Evolutionary conservation across 2,329 filamentous ascomycete genomes (phyloP), one percentile per base, ranked within the genome.

Genomic region (Gnomoniopsis sp.): DNA sequence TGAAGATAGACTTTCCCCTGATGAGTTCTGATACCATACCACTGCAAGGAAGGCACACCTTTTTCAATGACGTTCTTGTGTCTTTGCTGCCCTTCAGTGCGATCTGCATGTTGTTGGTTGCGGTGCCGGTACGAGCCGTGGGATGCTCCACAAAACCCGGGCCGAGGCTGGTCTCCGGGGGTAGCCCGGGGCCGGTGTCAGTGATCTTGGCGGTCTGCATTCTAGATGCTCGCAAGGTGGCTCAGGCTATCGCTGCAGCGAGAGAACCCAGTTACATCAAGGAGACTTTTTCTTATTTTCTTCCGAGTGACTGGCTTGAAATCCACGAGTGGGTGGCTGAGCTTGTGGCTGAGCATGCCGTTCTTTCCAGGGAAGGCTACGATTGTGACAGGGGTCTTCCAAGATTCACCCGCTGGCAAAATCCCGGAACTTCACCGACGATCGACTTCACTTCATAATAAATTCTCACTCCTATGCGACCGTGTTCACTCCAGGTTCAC

Each of bases 331-430:
- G 44, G 7, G 59, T 55, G 55, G 59, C 59, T 61, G 48, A 55
- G 59, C 52, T 33, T 48, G 55, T 47, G 52, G 57, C 52, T 55
- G 30, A 49, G 52, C 47, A 17, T 34, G 23, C n/a, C 22, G 26
- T 41, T 12, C 21, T 38, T 36, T 3, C 43, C 26, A 30, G 11
- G 33, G 7, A 34, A 26, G 22, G 33, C 21, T 15, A 10, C 44
- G 8, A 47, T 3, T 7, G 11, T 11, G 36, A 53, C 50, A 53
- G 50, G 50, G 36, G 50, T 53, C 38, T 53, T 41, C 50, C 50
- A 26, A 38, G 50, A 53, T 53, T 44, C 38, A 23, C 44, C 26
- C 19, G 21, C 15, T 34, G 11, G 30, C 26, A 36, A 2, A 3
- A 1, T 38, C 36, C 33, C 21, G 22, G 34, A 38, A 22, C 34